phyloP scores from a whole-genome alignment of 805 yeast genomes.

The Deakozyma indianensis region DNA sequence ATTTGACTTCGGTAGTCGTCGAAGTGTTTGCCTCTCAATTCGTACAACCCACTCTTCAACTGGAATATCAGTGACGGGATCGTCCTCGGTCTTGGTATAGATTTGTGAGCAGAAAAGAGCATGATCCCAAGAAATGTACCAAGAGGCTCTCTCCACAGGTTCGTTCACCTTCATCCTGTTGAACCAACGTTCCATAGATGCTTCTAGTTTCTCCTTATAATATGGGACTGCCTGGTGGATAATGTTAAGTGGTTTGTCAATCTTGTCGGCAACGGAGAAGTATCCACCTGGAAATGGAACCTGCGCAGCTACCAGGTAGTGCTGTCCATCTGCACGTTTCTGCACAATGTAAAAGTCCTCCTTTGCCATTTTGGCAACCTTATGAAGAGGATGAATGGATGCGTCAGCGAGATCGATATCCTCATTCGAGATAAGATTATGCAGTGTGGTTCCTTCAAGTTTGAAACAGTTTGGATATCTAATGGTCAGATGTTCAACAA shows the following conservation, averaged over 20 bases:
- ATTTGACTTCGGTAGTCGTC: constrained; percentile 47
- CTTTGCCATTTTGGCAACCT: constrained; percentile 55
- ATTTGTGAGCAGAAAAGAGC: constrained; percentile 41
- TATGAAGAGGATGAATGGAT: constrained; percentile 38
- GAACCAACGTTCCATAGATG: constrained; percentile 65
- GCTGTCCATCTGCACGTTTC: constrained; percentile 40
- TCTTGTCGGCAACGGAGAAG: constrained; percentile 43
- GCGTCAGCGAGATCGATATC: constrained; percentile 41
- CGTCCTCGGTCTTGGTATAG: constrained; percentile 33
- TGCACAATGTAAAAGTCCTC: constrained; percentile 59
- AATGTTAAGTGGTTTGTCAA: constrained; percentile 47
- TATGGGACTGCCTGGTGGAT: constrained; percentile 61
- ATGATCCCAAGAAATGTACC: constrained; percentile 66
- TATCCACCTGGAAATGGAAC: constrained; percentile 74
- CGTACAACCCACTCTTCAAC: constrained; percentile 49
- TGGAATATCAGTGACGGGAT: constrained; percentile 29
- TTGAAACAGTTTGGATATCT: constrained; percentile 55
- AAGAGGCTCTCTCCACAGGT: constrained; percentile 61
- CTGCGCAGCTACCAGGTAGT: constrained; percentile 57
- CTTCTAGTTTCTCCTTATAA: constrained; percentile 47
- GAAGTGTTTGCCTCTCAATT: constrained; percentile 58
- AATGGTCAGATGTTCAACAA: constrained; percentile 41
- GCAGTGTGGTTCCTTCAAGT: constrained; percentile 31
- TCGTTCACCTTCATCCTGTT: constrained; percentile 42
- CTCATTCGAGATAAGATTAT: constrained; percentile 52